These are phyloP conservation scores for Metarhizium anisopliae DNA, from an alignment of 2,329 filamentous ascomycete genomes.

Conservation along the genomic window DNA sequence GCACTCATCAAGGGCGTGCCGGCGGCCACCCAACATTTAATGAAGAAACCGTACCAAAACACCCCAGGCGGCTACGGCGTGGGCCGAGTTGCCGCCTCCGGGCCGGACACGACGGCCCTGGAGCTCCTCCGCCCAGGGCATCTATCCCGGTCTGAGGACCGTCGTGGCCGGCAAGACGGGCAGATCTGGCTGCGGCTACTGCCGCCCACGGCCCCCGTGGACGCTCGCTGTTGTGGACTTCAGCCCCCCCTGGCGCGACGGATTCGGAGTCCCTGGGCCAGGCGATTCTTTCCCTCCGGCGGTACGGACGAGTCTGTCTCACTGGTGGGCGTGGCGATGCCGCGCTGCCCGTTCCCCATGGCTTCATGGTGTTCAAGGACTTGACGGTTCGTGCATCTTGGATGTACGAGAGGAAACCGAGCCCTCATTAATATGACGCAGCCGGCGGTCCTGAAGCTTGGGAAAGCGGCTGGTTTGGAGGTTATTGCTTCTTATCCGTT, in stretches of 20 bases:
- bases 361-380: slow-evolving; percentile 19
- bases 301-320: slow-evolving; percentile 14
- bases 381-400: slow-evolving; percentile 28
- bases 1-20: neutral
- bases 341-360: slow-evolving; percentile 12
- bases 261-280: slow-evolving; percentile 28
- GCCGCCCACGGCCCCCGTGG: too few species aligned
- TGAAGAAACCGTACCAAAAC: slow-evolving; percentile 18
- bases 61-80: slow-evolving; percentile 24
- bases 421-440: slow-evolving; percentile 9
- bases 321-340: slow-evolving; percentile 22
- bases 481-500: too few species aligned
- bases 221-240: slow-evolving; percentile 35
- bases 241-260: slow-evolving; percentile 26
- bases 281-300: slow-evolving; percentile 25
- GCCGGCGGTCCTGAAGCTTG: slow-evolving; percentile 9
- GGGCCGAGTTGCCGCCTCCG: slow-evolving; percentile 25
- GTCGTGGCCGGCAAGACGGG: slow-evolving; percentile 28
- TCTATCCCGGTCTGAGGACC: slow-evolving; percentile 24
- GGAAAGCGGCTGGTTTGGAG: slow-evolving; percentile 7
- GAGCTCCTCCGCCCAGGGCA: slow-evolving; percentile 9
- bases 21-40: neutral
- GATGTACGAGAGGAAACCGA: slow-evolving; percentile 26
- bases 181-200: slow-evolving; percentile 16
- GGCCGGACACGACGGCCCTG: slow-evolving; percentile 22